Evolutionary conservation across 805 yeast species (phyloP).

Genomic region (Yarrowia hollandica): DNA sequence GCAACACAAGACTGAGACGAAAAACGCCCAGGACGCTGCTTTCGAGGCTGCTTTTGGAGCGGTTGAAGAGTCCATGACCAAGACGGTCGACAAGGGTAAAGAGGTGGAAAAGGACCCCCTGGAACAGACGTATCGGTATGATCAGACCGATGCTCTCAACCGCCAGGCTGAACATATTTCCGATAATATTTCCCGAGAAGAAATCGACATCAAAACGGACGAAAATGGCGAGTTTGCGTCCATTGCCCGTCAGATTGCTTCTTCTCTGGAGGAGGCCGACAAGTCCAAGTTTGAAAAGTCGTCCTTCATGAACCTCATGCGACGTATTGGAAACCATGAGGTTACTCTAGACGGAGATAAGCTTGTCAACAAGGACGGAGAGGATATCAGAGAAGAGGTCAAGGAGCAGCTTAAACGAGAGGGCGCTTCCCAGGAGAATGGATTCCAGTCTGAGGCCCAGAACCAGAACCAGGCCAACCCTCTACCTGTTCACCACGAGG

Average conservation of each 20-base stretch:
- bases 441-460: constrained; percentile 8
- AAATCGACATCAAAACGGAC: constrained; percentile 36
- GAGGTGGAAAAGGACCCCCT: constrained; percentile 2
- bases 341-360: constrained; percentile 35
- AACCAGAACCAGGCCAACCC: neutral
- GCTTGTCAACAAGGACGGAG: constrained; percentile 35
- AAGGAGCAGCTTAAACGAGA: constrained; percentile 1
- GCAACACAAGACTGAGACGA: constrained; percentile 31
- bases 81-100: constrained; percentile 16
- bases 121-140: constrained; percentile 8
- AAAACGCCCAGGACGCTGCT: constrained; percentile 31
- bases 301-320: constrained; percentile 37
- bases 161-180: constrained; percentile 3
- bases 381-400: constrained; percentile 30
- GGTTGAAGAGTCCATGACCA: constrained; percentile 31
- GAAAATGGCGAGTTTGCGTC: constrained; percentile 22
- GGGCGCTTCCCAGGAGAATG: constrained; percentile 18
- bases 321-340: constrained; percentile 35
- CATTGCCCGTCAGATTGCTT: constrained; percentile 21
- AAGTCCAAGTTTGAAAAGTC: constrained; percentile 35
- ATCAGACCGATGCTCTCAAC: constrained; percentile 14
- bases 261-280: constrained; percentile 21
- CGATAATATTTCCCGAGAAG: neutral
- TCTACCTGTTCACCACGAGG: neutral
- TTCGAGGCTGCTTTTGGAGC: constrained; percentile 37